A percentile compares a stretch with the other conserved stretches of the same genome.
Evolutionary conservation across 1,284 basidiomycete species (phyloP).

Genomic region (Austroboletus novae-zelandiae): DNA sequence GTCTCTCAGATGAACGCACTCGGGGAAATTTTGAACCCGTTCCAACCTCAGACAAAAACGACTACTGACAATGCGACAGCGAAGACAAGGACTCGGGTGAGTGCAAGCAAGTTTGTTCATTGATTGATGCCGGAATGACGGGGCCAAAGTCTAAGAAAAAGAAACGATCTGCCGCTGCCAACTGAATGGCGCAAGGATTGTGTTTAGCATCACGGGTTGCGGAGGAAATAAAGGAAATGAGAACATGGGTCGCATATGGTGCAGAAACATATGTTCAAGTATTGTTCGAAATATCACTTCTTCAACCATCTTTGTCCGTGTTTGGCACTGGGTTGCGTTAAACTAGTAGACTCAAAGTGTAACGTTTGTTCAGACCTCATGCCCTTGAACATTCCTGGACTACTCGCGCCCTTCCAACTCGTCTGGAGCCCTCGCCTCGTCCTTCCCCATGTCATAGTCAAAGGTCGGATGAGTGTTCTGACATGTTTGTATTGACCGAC

Average conservation of each 20-base stretch:
- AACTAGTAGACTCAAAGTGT: too few species aligned
- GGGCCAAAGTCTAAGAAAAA: constrained; percentile 18
- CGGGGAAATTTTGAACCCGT: constrained; percentile 19
- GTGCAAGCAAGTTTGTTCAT: constrained; percentile 3
- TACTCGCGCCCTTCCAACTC: constrained; percentile 73
- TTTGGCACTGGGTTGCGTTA: too few species aligned
- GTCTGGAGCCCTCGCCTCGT: constrained; percentile 72
- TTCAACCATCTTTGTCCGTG: too few species aligned
- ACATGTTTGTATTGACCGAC: constrained; percentile 1
- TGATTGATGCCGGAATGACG: constrained; percentile 5
- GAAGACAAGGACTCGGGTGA: constrained; percentile 18
- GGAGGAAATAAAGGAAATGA: too few species aligned
- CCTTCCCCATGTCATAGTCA: constrained; percentile 68
- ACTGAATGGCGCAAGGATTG: constrained; percentile 1
- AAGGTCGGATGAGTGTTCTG: constrained; percentile 49
- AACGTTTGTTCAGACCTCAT: too few species aligned
- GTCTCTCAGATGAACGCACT: constrained; percentile 20
- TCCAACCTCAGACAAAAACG: constrained; percentile 2
- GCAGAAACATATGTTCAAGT: too few species aligned
- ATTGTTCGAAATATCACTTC: too few species aligned
- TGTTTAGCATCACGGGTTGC: too few species aligned
- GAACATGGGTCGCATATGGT: too few species aligned
- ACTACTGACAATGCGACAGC: neutral
- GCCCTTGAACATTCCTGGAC: constrained; percentile 77
- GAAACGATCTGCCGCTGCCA: constrained; percentile 6